phyloP scores from a whole-genome alignment of 2,329 filamentous ascomycete species.

The Exophiala aquamarina region DNA sequence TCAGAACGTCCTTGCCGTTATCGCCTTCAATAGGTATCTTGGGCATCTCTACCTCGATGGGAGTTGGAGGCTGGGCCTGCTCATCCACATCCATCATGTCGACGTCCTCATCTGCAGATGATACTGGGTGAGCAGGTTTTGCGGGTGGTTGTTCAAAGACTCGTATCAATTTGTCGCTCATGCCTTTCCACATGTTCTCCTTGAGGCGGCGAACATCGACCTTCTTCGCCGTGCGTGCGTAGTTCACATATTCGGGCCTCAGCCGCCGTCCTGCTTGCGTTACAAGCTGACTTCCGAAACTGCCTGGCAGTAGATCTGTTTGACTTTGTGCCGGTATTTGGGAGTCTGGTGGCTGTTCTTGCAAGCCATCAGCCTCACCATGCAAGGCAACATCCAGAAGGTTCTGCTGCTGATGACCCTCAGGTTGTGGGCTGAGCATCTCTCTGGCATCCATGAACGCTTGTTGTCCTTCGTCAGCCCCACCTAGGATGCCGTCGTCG shows the following conservation, averaged over 20 bases:
- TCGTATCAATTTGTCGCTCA: constrained; percentile 48
- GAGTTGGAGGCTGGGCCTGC: constrained; percentile 14
- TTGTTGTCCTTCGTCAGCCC: constrained; percentile 30
- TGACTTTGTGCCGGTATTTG: constrained; percentile 6
- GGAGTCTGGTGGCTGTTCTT: constrained; percentile 12
- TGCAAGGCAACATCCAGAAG: constrained; percentile 15
- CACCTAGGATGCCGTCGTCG: constrained; percentile 29
- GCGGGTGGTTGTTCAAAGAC: constrained; percentile 34
- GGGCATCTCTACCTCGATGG: constrained; percentile 32
- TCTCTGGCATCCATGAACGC: constrained; percentile 50
- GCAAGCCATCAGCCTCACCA: constrained; percentile 10
- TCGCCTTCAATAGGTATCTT: constrained; percentile 37
- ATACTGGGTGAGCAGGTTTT: constrained; percentile 32
- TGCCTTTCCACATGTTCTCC: constrained; percentile 65
- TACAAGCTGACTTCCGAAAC: constrained; percentile 63
- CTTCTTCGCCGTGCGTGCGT: constrained; percentile 66
- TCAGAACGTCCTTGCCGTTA: constrained; percentile 54
- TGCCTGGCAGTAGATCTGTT: constrained; percentile 45
- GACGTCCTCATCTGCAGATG: constrained; percentile 29
- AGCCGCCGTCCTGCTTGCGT: constrained; percentile 59
- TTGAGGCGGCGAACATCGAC: constrained; percentile 65
- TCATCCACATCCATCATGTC: constrained; percentile 30
- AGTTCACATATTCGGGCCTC: constrained; percentile 65
- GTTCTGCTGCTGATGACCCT: constrained; percentile 19
- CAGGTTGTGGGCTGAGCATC: constrained; percentile 43